Conservation (phyloP, 768 basidiomycete species). For the Xerocomellus dryophilus region DNA sequence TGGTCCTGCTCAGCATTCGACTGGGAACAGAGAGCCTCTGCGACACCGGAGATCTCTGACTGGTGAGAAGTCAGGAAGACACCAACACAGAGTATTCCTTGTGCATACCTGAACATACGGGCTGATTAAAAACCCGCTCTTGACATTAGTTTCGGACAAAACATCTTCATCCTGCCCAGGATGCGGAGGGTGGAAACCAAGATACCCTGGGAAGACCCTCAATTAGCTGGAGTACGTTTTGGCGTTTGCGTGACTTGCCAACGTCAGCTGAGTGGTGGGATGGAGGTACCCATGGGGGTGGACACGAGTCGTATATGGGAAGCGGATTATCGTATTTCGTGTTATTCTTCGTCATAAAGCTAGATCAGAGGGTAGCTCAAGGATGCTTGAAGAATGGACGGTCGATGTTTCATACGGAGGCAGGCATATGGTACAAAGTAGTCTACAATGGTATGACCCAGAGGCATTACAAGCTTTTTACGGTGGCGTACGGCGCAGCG, state of each 20-base stretch:
- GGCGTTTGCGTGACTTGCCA: constrained; percentile 39
- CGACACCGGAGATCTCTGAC: constrained; percentile 22
- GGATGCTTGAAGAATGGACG: background rate
- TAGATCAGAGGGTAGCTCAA: background rate
- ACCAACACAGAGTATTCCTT: background rate
- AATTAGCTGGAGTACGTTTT: background rate
- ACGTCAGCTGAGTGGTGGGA: constrained; percentile 66
- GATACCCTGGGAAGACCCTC: constrained; percentile 52
- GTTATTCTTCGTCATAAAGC: constrained; percentile 24
- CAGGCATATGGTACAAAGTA: background rate
- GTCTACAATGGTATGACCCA: too few species aligned
- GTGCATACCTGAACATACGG: constrained; percentile 56
- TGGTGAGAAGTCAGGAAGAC: constrained; percentile 3
- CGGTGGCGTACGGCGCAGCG: background rate
- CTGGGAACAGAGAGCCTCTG: constrained; percentile 14
- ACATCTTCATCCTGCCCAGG: constrained; percentile 74
- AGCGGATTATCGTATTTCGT: constrained; percentile 32
- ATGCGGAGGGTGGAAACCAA: constrained; percentile 73
- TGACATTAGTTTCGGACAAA: constrained; percentile 60
- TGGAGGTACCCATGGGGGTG: constrained; percentile 71
- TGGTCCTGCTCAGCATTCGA: constrained; percentile 36
- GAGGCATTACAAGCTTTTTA: too few species aligned
- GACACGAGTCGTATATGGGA: constrained; percentile 61
- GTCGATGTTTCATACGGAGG: background rate
- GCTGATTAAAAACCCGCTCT: constrained; percentile 57